These are phyloP conservation scores for Acanthochlamys bracteata DNA, from an alignment of 106 monocot genomes.

Conservation along the genomic window DNA sequence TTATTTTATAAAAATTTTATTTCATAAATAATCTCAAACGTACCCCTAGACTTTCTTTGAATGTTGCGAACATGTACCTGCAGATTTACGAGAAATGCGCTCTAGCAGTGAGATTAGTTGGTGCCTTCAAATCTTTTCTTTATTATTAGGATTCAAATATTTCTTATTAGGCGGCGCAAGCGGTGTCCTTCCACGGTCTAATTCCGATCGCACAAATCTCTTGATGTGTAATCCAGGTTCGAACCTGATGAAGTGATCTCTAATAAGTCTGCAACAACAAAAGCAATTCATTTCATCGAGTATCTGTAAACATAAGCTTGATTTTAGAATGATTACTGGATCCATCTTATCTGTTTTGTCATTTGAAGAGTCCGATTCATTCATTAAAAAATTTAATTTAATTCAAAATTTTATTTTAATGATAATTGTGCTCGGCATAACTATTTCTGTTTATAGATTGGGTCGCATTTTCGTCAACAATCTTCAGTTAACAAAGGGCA, in stretches of 20 bases:
- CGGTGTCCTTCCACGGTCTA: slow-evolving; percentile 73
- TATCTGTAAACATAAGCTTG: neutral
- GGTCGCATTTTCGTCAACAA: no score
- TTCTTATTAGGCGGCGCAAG: slow-evolving; percentile 45
- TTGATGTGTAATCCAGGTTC: slow-evolving; percentile 43
- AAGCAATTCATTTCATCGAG: neutral
- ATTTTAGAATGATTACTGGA: neutral
- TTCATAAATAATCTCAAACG: no score
- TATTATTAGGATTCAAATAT: slow-evolving; percentile 29
- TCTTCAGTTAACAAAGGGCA: no score
- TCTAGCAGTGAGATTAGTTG: slow-evolving; percentile 73
- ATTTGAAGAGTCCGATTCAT: neutral
- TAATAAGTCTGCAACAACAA: slow-evolving; percentile 52
- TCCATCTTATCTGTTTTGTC: no score
- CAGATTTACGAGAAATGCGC: slow-evolving; percentile 77
- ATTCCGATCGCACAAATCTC: slow-evolving; percentile 58
- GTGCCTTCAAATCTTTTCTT: no score
- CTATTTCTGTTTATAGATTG: no score
- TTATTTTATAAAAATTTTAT: neutral
- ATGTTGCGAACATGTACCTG: slow-evolving; percentile 32
- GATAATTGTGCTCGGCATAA: no score
- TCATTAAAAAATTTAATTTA: neutral
- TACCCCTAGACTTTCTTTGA: neutral
- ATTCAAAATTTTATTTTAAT: neutral
- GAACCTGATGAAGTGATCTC: slow-evolving; percentile 54